Evolutionary conservation across 331 rosid genomes (phyloP).

Genomic region (Rosa hybrid): DNA sequence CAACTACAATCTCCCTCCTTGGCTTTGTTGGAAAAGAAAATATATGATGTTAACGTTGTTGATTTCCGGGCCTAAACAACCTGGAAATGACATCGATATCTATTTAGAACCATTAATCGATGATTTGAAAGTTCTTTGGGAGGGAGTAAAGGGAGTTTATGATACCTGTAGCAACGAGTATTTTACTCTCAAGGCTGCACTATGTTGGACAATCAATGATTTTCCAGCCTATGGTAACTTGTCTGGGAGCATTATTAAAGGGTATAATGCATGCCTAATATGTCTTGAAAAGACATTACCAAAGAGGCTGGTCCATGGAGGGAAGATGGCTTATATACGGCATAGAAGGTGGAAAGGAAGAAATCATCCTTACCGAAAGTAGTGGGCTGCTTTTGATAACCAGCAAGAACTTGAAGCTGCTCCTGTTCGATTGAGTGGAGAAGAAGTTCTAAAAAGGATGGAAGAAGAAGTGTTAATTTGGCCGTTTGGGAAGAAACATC

Average conservation of each 20-base stretch:
- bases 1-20: not conserved
- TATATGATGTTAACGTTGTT: not conserved
- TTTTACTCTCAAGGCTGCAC: not conserved
- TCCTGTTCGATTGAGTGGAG: not conserved
- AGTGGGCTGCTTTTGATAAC: not conserved
- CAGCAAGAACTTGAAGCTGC: not conserved
- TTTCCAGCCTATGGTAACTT: conserved; percentile 7
- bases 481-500: too few species aligned
- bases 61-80: not conserved
- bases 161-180: not conserved
- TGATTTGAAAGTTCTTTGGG: conserved; percentile 7
- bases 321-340: not conserved
- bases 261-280: not conserved
- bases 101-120: not conserved
- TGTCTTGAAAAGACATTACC: not conserved
- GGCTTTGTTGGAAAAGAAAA: not conserved
- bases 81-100: conserved; percentile 7
- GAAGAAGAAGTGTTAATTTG: not conserved
- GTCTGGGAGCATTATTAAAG: not conserved
- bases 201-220: conserved; percentile 13
- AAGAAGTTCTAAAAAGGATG: not conserved
- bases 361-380: not conserved
- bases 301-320: not conserved
- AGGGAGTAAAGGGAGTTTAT: not conserved
- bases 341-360: not conserved